phyloP scores from a whole-genome alignment of 2,329 filamentous ascomycete genomes.

The Fusarium miscanthi region DNA sequence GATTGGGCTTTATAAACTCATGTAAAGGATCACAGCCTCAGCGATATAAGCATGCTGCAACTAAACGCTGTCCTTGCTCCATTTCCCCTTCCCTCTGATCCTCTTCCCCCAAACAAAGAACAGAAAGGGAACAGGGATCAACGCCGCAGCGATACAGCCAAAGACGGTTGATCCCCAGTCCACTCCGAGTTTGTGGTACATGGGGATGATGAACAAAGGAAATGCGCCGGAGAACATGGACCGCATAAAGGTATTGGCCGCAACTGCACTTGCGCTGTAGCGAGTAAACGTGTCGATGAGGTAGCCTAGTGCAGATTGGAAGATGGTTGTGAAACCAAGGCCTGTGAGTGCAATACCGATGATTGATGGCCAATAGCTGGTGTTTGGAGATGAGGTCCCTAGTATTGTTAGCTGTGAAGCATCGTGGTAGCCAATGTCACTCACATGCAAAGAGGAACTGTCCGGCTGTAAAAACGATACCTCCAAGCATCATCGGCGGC shows the following conservation, averaged over 20 bases:
- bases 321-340: neutral
- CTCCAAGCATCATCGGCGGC: neutral
- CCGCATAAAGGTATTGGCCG: conserved; percentile 1
- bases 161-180: conserved; percentile 4
- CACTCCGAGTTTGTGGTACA: neutral
- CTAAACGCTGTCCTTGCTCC: neutral
- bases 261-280: neutral
- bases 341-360: neutral
- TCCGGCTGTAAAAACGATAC: neutral
- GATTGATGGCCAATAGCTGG: neutral
- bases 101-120: neutral
- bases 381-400: neutral
- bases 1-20: rapidly evolving
- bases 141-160: neutral
- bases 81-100: neutral
- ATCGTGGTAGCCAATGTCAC: rapidly evolving
- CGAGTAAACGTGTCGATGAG: conserved; percentile 6
- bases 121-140: neutral
- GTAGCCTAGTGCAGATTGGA: neutral
- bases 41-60: rapidly evolving
- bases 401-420: neutral
- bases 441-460: neutral
- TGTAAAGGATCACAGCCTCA: rapidly evolving
- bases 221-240: neutral
- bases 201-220: conserved; percentile 1